Conservation (phyloP, 805 yeast genomes). For the Saturnispora dispora region DNA sequence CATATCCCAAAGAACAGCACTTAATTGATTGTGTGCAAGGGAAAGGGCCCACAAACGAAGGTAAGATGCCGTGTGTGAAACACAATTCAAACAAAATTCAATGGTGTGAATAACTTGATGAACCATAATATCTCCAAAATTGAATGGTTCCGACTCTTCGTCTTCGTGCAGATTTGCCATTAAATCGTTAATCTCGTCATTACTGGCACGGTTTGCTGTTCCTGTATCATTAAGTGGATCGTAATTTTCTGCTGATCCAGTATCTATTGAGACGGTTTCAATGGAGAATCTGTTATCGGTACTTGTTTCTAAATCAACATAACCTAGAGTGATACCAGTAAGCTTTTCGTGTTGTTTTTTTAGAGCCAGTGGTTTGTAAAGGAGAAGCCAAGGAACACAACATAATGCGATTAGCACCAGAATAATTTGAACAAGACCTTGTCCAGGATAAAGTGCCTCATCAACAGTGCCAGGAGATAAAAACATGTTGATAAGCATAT, state of each 20-base stretch:
- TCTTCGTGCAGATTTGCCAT: constrained; percentile 16
- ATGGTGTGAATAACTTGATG: constrained; percentile 77
- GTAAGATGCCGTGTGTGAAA: constrained; percentile 72
- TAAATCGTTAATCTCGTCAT: constrained; percentile 17
- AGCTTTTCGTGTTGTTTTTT: constrained; percentile 34
- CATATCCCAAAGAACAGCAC: constrained; percentile 70
- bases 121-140: constrained; percentile 62
- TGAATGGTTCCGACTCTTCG: constrained; percentile 34
- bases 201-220: constrained; percentile 27
- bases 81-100: constrained; percentile 72
- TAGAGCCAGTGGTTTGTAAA: constrained; percentile 50
- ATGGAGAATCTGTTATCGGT: constrained; percentile 18
- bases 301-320: constrained; percentile 38
- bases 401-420: constrained; percentile 49
- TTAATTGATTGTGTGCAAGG: constrained; percentile 70
- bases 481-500: constrained; percentile 71
- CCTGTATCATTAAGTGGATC: not conserved
- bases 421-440: constrained; percentile 49
- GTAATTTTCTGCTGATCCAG: not conserved
- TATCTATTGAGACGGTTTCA: constrained; percentile 1
- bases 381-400: constrained; percentile 68
- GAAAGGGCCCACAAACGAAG: constrained; percentile 74
- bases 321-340: constrained; percentile 40
- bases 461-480: constrained; percentile 63
- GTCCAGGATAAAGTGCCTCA: constrained; percentile 58